A percentile compares a stretch with the other conserved stretches of the same genome.
phyloP scores from a whole-genome alignment of 108 stramenopile species.

The Parietichytrium sp. region DNA sequence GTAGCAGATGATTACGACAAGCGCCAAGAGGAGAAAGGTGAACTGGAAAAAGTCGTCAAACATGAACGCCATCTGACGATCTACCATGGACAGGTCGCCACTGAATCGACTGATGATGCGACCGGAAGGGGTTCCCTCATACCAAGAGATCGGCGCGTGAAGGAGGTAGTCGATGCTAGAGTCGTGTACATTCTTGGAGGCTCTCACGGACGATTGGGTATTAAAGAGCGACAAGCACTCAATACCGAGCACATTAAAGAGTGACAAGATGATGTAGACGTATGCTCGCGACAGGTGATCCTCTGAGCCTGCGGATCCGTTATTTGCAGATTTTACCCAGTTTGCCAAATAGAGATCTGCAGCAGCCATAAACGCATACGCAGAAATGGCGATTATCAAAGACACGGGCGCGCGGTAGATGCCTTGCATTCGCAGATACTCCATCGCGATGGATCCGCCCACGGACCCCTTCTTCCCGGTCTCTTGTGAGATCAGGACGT shows the following conservation, averaged over 20 bases:
- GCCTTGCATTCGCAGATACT: neutral
- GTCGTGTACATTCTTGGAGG: conserved; percentile 2
- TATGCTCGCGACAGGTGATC: neutral
- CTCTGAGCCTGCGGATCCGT: neutral
- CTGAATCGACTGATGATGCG: conserved; percentile 42
- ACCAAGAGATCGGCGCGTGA: conserved; percentile 24
- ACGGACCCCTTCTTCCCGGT: conserved; percentile 20
- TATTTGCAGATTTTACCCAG: neutral
- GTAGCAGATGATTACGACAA: neutral
- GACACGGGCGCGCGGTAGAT: neutral
- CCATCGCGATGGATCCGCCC: neutral
- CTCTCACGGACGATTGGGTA: neutral
- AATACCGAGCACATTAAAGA: conserved; percentile 18
- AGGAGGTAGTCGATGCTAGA: neutral
- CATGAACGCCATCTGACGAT: conserved; percentile 35
- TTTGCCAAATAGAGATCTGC: conserved; percentile 1
- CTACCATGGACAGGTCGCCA: conserved; percentile 39
- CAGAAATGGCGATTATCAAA: neutral
- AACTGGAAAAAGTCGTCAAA: conserved; percentile 36
- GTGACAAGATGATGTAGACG: neutral
- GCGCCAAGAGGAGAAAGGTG: conserved; percentile 9
- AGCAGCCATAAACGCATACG: conserved; percentile 31
- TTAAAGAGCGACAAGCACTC: neutral
- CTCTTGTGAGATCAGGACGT: neutral
- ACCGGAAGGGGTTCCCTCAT: conserved; percentile 41